Evolutionary conservation across 768 basidiomycete species (phyloP).

Genomic region (Rhizopogon vinicolor): DNA sequence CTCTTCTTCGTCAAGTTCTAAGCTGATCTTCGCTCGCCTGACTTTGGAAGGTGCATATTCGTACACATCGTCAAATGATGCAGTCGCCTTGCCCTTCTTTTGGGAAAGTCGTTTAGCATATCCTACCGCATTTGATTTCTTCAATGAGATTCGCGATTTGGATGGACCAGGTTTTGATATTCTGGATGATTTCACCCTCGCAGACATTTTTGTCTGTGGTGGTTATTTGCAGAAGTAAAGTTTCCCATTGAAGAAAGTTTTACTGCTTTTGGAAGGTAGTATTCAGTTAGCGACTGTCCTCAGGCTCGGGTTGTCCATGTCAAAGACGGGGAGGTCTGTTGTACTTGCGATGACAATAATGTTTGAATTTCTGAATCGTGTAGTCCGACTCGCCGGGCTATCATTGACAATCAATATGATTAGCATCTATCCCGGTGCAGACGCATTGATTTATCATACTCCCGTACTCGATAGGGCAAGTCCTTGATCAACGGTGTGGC

Average conservation of each 20-base stretch:
- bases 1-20: conserved; percentile 59
- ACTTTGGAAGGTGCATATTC: conserved; percentile 50
- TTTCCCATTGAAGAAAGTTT: conserved; percentile 1
- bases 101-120: conserved; percentile 47
- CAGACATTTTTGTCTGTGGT: neutral
- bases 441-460: no score
- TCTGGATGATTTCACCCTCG: conserved; percentile 15
- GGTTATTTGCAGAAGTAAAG: conserved; percentile 6
- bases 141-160: conserved; percentile 6
- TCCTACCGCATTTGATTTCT: conserved; percentile 41
- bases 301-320: no score
- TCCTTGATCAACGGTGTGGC: neutral
- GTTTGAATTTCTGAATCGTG: no score
- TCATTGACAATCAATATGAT: no score
- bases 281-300: neutral
- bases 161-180: conserved; percentile 7
- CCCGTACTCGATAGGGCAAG: neutral
- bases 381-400: no score
- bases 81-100: conserved; percentile 29
- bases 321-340: no score
- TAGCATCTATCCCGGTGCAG: no score
- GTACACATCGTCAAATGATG: conserved; percentile 51
- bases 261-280: conserved; percentile 22
- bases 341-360: no score
- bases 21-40: conserved; percentile 46